A percentile compares a stretch with the other conserved stretches of the same genome.
phyloP scores from a whole-genome alignment of 1,139 yeast species.

The Petasospora rhodanensis region DNA sequence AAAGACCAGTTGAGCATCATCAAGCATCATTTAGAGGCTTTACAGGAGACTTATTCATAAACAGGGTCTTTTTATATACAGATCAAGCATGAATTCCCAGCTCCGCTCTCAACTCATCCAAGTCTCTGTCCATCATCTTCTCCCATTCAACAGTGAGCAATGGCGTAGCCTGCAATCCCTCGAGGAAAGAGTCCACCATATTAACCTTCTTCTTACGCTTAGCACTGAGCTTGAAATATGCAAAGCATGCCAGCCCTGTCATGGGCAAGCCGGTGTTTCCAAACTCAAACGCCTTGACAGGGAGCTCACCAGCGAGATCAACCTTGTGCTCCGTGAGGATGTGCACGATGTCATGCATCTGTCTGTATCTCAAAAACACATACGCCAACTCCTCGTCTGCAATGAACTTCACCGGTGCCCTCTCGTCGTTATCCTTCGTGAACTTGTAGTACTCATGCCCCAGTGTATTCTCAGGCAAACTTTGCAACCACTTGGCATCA shows the following conservation, averaged over 20 bases:
- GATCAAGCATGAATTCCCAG: slow-evolving; percentile 29
- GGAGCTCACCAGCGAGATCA: slow-evolving; percentile 91
- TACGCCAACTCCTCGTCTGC: slow-evolving; percentile 90
- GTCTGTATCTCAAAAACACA: slow-evolving; percentile 87
- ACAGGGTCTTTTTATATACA: slow-evolving; percentile 2
- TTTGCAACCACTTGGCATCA: slow-evolving; percentile 55
- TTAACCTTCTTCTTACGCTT: slow-evolving; percentile 41
- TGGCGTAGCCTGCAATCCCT: slow-evolving; percentile 71
- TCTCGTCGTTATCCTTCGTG: slow-evolving; percentile 89
- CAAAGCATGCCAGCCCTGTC: slow-evolving; percentile 86
- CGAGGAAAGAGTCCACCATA: slow-evolving; percentile 60
- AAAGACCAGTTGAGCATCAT: too few species aligned
- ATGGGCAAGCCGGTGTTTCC: slow-evolving; percentile 92
- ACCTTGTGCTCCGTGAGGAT: slow-evolving; percentile 89
- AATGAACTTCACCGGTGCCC: slow-evolving; percentile 81
- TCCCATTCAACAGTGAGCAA: slow-evolving; percentile 95
- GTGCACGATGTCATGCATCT: slow-evolving; percentile 96
- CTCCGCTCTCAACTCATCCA: slow-evolving; percentile 65
- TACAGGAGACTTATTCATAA: too few species aligned
- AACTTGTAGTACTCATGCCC: slow-evolving; percentile 81
- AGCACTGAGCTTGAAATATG: slow-evolving; percentile 69
- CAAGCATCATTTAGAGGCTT: too few species aligned
- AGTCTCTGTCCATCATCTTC: slow-evolving; percentile 65
- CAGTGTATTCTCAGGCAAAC: slow-evolving; percentile 64
- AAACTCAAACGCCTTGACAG: slow-evolving; percentile 88